A percentile compares a stretch with the other conserved stretches of the same genome.
Conservation (phyloP, 768 basidiomycete genomes). For the Suillus placidus region DNA sequence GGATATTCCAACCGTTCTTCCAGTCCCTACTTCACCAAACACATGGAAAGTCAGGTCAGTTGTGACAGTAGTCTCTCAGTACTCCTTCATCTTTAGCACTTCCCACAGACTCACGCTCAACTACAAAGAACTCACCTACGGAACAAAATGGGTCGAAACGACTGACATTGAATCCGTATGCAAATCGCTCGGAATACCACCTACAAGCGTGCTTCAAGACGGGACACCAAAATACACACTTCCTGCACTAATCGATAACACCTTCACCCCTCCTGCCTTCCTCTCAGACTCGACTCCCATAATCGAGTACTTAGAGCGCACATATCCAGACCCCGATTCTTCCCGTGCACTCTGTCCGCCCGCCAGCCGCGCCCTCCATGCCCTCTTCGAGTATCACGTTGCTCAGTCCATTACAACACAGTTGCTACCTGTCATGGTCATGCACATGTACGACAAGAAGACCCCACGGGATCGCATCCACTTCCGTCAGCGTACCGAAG, state of each 20-base stretch:
- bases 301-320: conserved; percentile 39
- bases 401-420: conserved; percentile 18
- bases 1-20: conserved; percentile 13
- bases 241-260: conserved; percentile 33
- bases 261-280: conserved; percentile 23
- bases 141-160: conserved; percentile 30
- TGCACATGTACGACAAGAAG: conserved; percentile 27
- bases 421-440: conserved; percentile 23
- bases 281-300: conserved; percentile 40
- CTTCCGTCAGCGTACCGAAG: conserved; percentile 21
- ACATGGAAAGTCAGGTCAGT: conserved; percentile 19
- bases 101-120: conserved; percentile 28
- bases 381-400: conserved; percentile 25
- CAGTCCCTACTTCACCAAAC: conserved; percentile 15
- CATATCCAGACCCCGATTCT: conserved; percentile 23
- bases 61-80: not conserved
- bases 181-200: conserved; percentile 29
- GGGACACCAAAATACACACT: conserved; percentile 36
- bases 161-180: conserved; percentile 29
- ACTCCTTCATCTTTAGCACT: not conserved
- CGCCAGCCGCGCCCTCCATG: conserved; percentile 26
- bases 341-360: conserved; percentile 22
- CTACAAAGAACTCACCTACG: conserved; percentile 31
- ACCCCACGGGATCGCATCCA: conserved; percentile 21
- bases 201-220: conserved; percentile 28